Evolutionary conservation across 306 rosid species (phyloP), one percentile per base, ranked within the genome.

Genomic region (Prunus padus): DNA sequence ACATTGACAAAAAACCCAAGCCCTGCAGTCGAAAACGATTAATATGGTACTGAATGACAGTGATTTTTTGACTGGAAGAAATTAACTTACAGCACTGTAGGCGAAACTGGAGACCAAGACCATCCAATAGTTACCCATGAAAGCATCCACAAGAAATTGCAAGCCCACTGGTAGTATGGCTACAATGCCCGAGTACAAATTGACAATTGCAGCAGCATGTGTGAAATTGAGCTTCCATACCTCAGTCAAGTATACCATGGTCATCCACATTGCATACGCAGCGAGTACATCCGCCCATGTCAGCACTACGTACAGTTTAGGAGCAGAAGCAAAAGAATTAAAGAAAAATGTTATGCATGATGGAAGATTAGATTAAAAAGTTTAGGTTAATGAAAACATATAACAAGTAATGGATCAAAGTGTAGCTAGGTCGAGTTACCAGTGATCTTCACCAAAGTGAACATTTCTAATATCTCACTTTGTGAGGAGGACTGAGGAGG

Each of bases 181-280:
- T 0, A 54, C 51, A 4, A 60, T 31, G 47, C 85, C 85, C 18
- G 30, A 30, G 30, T 25, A 77, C 23, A 72, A 19, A 45, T 77
- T 82, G 30, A 77, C 65, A 56, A 82, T 77, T 42, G 62, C 72
- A 26, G 85, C 75, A 22, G 82, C 76, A 20, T 26, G 72, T 12
- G 74, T 67, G 37, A 59, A 5, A 46, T 8, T 54, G 18, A 77
- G 72, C 40, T 26, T 77, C 76, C 82, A 82, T 10, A 51, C 77
- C 4, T 77, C 44, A 1, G 65, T 77, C 14, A 82, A 74, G 68
- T 77, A 77, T 49, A 30, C 13, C 78, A 66, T 37, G 46, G 54
- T 65, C 61, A 54, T 31, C 78, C 67, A 79, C 30, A 73, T 3
- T 2, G 69, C 51, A 20, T n/a, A 64, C 11, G 2, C 37, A 0